A percentile compares a stretch with the other conserved stretches of the same genome.
phyloP scores from a whole-genome alignment of 768 basidiomycete species.

The Trametes cingulata region DNA sequence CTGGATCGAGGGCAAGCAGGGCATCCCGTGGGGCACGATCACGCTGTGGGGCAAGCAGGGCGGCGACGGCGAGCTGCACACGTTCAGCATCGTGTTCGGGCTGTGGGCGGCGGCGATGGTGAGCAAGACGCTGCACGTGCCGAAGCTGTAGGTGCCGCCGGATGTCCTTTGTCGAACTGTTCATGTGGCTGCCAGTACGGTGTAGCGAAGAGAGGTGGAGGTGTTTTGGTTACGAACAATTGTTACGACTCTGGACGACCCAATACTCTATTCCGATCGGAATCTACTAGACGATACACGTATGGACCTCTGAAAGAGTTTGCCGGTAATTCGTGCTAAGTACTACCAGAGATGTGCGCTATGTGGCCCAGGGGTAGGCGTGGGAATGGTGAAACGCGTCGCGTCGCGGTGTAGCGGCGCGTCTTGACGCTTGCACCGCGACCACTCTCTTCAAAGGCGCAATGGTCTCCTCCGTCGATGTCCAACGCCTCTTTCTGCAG shows the following conservation, averaged over 20 bases:
- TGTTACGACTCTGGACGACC: conserved; percentile 18
- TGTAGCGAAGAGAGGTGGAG: not conserved
- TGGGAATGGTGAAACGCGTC: conserved; percentile 23
- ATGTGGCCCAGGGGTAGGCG: not conserved
- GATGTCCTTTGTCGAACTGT: not conserved
- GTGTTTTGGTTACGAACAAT: conserved; percentile 13
- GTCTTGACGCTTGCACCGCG: conserved; percentile 19
- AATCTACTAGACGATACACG: conserved; percentile 2
- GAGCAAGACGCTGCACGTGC: conserved; percentile 91
- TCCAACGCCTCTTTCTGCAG: conserved; percentile 78
- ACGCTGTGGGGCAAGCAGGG: conserved; percentile 72
- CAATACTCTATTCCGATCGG: conserved; percentile 10
- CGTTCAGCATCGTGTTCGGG: conserved; percentile 73
- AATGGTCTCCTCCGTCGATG: conserved; percentile 54
- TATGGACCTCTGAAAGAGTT: not conserved
- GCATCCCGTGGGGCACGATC: conserved; percentile 73
- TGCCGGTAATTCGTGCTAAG: not conserved
- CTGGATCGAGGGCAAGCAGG: conserved; percentile 78
- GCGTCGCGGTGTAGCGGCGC: conserved; percentile 25
- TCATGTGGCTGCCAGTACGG: not conserved
- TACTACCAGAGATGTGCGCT: not conserved
- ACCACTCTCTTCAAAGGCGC: not conserved
- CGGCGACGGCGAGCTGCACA: conserved; percentile 83
- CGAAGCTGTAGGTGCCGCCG: conserved; percentile 54
- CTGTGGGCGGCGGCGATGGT: conserved; percentile 96